A percentile compares a stretch with the other conserved stretches of the same genome.
These are phyloP conservation scores for Pythium brachiatum DNA, from an alignment of 352 stramenopile genomes.

Conservation along the genomic window DNA sequence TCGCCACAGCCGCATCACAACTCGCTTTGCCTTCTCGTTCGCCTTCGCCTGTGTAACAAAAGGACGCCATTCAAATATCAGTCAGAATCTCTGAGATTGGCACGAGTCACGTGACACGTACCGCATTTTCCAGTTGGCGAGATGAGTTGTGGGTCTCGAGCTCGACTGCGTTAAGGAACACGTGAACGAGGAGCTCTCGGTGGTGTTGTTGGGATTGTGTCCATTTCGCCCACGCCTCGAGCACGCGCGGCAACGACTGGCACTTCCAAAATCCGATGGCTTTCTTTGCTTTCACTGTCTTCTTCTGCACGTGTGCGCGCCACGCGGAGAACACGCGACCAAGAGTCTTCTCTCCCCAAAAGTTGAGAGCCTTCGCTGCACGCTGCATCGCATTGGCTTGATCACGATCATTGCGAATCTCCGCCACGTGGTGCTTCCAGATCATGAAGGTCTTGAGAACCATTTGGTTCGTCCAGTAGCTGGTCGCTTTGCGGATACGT, in stretches of 20 bases:
- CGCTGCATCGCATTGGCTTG: constrained; percentile 26
- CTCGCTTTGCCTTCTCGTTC: constrained; percentile 39
- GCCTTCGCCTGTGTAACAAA: constrained; percentile 31
- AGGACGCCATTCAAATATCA: not conserved
- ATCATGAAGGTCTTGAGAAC: constrained; percentile 50
- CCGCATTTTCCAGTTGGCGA: constrained; percentile 39
- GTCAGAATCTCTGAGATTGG: not conserved
- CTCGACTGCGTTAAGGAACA: constrained; percentile 62
- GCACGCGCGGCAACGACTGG: constrained; percentile 53
- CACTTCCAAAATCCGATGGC: constrained; percentile 69
- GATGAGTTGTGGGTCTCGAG: constrained; percentile 76
- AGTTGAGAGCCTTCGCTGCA: constrained; percentile 51
- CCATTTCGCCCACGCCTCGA: constrained; percentile 48
- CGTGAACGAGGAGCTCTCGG: constrained; percentile 37
- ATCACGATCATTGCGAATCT: constrained; percentile 23
- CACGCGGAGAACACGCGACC: constrained; percentile 46
- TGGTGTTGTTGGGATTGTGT: constrained; percentile 21
- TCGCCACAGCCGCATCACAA: constrained; percentile 51
- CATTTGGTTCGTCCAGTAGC: constrained; percentile 58
- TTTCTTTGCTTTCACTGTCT: constrained; percentile 47
- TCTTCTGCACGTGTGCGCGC: constrained; percentile 36
- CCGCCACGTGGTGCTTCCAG: constrained; percentile 39
- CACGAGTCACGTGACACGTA: constrained; percentile 17
- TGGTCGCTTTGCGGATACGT: constrained; percentile 44
- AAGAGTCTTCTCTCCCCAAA: constrained; percentile 61